Evolutionary conservation across 1,284 basidiomycete genomes (phyloP), one percentile per base, ranked within the genome.

Genomic region (Singerocomus rubriflavus): DNA sequence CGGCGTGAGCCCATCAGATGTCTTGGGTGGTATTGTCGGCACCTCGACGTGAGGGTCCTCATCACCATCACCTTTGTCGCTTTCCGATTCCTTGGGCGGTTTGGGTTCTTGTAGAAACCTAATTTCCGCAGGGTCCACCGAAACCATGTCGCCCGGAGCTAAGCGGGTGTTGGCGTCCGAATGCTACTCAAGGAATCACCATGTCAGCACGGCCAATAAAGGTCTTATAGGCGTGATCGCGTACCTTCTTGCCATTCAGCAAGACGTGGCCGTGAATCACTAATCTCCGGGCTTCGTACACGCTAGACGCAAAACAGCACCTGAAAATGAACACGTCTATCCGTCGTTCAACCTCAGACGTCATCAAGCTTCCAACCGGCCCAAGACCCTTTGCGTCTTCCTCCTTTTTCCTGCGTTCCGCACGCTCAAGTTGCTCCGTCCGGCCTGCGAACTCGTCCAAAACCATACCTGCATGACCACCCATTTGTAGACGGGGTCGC

Each of bases 241-340:
- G 62, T 58, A 95, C 94, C 76, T 86, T 85, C 62, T 82, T 81
- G 4, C 97, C 97, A 62, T 99, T 99, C 27, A 99, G 74, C 64
- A 84, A 73, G 30, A 99, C 93, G 55, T 90, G 79, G 0, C 95
- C 93, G 55, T 94, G 91, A 11, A 95, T 77, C 52, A 99, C 86
- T 59, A 97, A 73, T 51, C 87, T 73, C 58, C 94, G 77, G 5
- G 94, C 95, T 62, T 94, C 87, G 70, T 95, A 98, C 21, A 96
- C 88, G 62, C 88, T 93, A 56, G 86, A 81, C 29, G 90, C 91
- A 62, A 99, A 90, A 71, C 96, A 98, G 54, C 84, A 84, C 49
- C 97, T 77, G 72, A 98, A 98, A 46, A 99, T 75, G 64, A 95
- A 83, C 32, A 93, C 88, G 63, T 99, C 97, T 63, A 99, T 79